Conservation (phyloP, 192 early-diverging fungal genomes). For the Coemansia asiatica region DNA sequence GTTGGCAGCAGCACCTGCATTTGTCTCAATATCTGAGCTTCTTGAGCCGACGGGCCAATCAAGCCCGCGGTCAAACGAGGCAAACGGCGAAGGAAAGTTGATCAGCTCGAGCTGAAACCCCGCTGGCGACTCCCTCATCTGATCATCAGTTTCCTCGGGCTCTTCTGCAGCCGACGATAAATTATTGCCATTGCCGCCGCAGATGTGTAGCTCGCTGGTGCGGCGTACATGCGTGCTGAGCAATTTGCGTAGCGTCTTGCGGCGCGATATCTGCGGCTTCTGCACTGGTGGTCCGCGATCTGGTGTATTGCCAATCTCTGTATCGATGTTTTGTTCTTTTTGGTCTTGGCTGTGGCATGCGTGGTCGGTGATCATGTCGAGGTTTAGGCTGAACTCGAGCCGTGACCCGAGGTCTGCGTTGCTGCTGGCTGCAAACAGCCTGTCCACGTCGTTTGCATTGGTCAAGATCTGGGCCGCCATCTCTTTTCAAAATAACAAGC, state of each 20-base stretch:
- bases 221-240: conserved; percentile 2
- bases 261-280: not conserved
- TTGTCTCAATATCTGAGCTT: not conserved
- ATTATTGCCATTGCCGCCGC: not conserved
- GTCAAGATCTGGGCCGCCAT: not conserved
- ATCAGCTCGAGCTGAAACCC: conserved; percentile 12
- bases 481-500: not conserved
- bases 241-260: conserved; percentile 9
- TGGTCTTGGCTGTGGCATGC: not conserved
- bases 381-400: conserved; percentile 28
- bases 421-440: conserved; percentile 7
- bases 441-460: not conserved
- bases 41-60: not conserved
- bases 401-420: conserved; percentile 3
- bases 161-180: not conserved
- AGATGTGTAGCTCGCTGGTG: not conserved
- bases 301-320: not conserved
- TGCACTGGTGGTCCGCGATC: not conserved
- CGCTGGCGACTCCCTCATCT: not conserved
- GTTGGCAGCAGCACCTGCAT: not conserved
- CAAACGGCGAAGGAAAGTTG: conserved; percentile 26
- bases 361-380: conserved; percentile 22
- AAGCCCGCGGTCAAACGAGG: conserved; percentile 14
- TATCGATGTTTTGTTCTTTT: not conserved
- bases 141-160: not conserved